A percentile compares a stretch with the other conserved stretches of the same genome.
Conservation (phyloP, 2,329 filamentous ascomycete genomes). For the Fusarium aywerte region DNA sequence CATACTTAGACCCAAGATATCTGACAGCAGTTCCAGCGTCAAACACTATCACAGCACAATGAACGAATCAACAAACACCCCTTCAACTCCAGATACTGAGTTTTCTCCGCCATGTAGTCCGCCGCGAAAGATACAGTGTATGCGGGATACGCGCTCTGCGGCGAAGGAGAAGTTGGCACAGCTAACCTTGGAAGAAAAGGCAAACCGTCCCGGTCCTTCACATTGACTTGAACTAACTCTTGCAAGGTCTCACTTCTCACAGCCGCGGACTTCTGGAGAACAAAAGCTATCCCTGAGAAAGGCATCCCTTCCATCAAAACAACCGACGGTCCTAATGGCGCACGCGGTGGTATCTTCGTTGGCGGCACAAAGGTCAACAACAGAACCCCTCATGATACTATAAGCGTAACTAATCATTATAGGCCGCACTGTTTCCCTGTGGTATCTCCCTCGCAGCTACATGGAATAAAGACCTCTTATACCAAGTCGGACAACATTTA, state of each 20-base stretch:
- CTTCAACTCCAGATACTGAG: constrained; percentile 62
- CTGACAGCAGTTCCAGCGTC: background rate
- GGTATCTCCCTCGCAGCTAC: constrained; percentile 82
- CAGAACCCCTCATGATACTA: fast-evolving
- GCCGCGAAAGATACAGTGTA: constrained; percentile 49
- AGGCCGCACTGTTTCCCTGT: constrained; percentile 83
- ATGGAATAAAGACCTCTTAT: constrained; percentile 78
- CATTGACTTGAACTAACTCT: background rate
- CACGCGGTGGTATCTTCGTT: constrained; percentile 74
- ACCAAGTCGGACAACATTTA: constrained; percentile 75
- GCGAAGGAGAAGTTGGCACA: constrained; percentile 62
- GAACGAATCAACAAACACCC: constrained; percentile 42
- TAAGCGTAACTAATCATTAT: background rate
- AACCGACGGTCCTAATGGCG: constrained; percentile 76
- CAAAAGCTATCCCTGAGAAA: constrained; percentile 69
- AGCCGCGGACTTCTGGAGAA: constrained; percentile 77
- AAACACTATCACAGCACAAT: constrained; percentile 8
- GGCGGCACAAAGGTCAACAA: constrained; percentile 68
- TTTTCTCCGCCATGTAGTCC: constrained; percentile 60
- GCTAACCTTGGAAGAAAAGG: constrained; percentile 69
- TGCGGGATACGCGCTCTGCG: constrained; percentile 54
- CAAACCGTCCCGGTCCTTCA: constrained; percentile 36
- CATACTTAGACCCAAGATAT: background rate
- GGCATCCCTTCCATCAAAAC: constrained; percentile 73
- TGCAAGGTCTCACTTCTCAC: constrained; percentile 67